phyloP scores from a whole-genome alignment of 345 rosid genomes.

The Linum lewisii region DNA sequence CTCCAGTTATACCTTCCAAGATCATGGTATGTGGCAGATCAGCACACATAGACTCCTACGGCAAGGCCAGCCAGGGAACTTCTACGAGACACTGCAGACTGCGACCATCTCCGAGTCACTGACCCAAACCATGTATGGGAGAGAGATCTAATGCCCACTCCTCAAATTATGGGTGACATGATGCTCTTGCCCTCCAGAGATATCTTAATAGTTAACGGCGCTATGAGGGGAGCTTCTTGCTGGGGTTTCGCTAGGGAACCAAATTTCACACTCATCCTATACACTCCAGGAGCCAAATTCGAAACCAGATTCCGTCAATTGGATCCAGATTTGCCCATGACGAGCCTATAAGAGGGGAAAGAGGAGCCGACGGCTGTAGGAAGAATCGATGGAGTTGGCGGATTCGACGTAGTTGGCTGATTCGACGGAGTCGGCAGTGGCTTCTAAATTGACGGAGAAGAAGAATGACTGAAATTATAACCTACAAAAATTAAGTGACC shows the following conservation, averaged over 20 bases:
- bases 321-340: too few relatives aligned
- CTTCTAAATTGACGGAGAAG: too few relatives aligned
- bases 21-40: background rate
- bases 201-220: background rate
- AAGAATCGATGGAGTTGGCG: too few relatives aligned
- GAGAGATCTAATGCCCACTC: background rate
- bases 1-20: background rate
- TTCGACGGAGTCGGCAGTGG: too few relatives aligned
- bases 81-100: too few relatives aligned
- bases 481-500: too few relatives aligned
- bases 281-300: slow-evolving; percentile 11
- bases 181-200: background rate
- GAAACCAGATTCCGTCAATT: background rate
- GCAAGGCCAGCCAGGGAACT: too few relatives aligned
- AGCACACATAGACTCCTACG: background rate
- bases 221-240: background rate
- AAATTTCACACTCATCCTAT: background rate
- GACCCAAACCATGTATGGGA: background rate
- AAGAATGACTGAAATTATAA: too few relatives aligned
- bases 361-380: too few relatives aligned
- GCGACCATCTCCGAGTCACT: background rate
- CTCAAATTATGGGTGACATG: background rate
- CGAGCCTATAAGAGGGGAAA: too few relatives aligned
- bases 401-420: too few relatives aligned
- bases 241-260: slow-evolving; percentile 4